Base-by-base conservation (phyloP, 2,329 filamentous ascomycete species). In the Monilinia polystroma region DNA sequence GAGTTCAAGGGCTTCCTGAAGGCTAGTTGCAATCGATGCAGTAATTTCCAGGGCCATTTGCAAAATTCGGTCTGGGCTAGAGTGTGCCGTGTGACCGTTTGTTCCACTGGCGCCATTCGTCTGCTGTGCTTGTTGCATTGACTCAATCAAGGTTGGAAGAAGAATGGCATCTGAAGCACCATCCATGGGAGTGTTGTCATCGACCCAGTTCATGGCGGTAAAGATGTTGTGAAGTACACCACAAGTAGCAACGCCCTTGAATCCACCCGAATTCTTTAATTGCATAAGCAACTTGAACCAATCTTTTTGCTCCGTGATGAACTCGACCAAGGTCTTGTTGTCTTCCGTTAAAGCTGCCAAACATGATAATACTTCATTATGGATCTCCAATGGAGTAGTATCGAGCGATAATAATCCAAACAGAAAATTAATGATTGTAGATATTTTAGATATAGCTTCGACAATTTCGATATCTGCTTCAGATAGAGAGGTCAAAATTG, bases 151-250 rank as follows among this genome's bases (percentile, higher is more conserved):
- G 10, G 76, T 77, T 3, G 82, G 80, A 38, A 87, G 78, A 29
- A 86, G 77, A 3, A 78, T 71, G 35, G 83, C 83, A 71, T 87
- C 84, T 2, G 81, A 83, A 12, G 80, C 80, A 18, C 79, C 80
- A 54, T 81, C 79, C 64, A 79, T 79, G 2, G 82, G 81, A 2
- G 81, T 81, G 54, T 78, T 82, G 67, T 80, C 77, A 65, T 85
- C 84, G 43, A 81, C 80, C 83, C 83, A 85, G 66, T 81, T 77
- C 71, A 85, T 79, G 3, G 81, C 78, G 8, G 81, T 76, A 73
- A 87, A 88, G 47, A 89, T 76, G 69, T 88, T 88, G 75, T 90
- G 87, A 16, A 90, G 79, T 29, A 87, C 80, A 18, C 84, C 84
- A 62, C 86, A 89, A 10, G 86, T 82, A 11, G 87, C 77, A 45